Conservation (phyloP, 2,329 filamentous ascomycete species). For the Xylaria arbuscula region DNA sequence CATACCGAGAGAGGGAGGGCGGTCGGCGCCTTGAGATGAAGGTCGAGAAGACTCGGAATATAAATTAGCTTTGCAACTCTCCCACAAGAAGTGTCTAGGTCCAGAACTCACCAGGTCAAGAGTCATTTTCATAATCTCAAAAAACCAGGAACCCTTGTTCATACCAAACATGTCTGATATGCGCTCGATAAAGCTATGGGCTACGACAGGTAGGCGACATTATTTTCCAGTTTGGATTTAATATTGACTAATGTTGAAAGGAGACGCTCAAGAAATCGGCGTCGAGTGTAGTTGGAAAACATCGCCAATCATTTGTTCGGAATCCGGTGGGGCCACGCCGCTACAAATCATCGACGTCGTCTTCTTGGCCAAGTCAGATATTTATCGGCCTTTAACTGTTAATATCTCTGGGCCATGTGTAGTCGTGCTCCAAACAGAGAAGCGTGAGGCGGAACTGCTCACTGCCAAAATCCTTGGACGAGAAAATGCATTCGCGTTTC, state of each 20-base stretch:
- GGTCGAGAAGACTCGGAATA: neutral
- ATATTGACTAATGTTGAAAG: slow-evolving; percentile 7
- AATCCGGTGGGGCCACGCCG: slow-evolving; percentile 25
- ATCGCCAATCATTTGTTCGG: slow-evolving; percentile 16
- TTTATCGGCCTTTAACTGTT: neutral
- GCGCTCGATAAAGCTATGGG: slow-evolving; percentile 20
- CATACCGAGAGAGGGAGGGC: neutral
- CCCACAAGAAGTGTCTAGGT: neutral
- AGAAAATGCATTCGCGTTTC: slow-evolving; percentile 36
- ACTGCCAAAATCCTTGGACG: slow-evolving; percentile 35
- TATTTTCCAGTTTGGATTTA: neutral
- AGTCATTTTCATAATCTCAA: neutral
- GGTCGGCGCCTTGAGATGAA: neutral
- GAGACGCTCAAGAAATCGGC: slow-evolving; percentile 27
- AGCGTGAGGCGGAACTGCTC: slow-evolving; percentile 4
- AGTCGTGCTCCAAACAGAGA: slow-evolving; percentile 2
- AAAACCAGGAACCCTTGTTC: neutral
- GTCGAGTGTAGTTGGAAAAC: slow-evolving; percentile 38
- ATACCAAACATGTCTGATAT: slow-evolving; percentile 22
- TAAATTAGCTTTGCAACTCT: slow-evolving; percentile 14
- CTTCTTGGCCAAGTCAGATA: slow-evolving; percentile 30
- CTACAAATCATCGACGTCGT: slow-evolving; percentile 40
- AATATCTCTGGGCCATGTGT: neutral
- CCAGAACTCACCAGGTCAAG: neutral
- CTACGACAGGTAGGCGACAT: slow-evolving; percentile 23